phyloP scores from a whole-genome alignment of 2,329 filamentous ascomycete genomes.

The Colletotrichum gigasporum region DNA sequence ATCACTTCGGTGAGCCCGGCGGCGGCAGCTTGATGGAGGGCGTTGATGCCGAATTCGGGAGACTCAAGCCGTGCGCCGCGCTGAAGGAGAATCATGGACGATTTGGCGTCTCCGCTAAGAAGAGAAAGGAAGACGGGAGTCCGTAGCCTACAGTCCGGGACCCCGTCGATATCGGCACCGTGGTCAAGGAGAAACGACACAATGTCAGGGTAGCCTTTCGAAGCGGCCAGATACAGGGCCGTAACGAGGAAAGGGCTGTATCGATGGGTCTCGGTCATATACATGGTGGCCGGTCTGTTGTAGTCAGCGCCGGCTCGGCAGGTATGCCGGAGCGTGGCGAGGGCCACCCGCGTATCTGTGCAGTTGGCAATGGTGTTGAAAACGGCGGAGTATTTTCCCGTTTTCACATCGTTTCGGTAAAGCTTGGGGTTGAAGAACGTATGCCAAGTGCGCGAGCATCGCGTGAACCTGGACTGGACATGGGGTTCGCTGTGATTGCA shows the following conservation, averaged over 20 bases:
- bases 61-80: not conserved
- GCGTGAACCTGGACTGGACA: not conserved
- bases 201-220: not conserved
- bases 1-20: not conserved
- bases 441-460: not conserved
- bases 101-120: not conserved
- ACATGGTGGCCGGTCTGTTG: not conserved
- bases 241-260: not conserved
- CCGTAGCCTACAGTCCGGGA: not conserved
- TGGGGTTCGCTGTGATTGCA: not conserved
- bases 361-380: not conserved
- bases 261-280: not conserved
- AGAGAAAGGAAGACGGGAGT: not conserved
- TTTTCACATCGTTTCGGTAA: not conserved
- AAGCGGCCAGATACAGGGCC: not conserved
- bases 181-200: not conserved
- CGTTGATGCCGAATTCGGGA: not conserved
- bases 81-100: not conserved
- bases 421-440: slow-evolving; percentile 7
- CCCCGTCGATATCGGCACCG: not conserved
- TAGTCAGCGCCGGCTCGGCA: not conserved
- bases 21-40: not conserved
- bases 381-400: not conserved
- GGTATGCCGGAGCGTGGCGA: not conserved
- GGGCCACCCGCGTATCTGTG: not conserved